A percentile compares a stretch with the other conserved stretches of the same genome.
Evolutionary conservation across 2,329 filamentous ascomycete species (phyloP).

Genomic region (Xylaria sp.): DNA sequence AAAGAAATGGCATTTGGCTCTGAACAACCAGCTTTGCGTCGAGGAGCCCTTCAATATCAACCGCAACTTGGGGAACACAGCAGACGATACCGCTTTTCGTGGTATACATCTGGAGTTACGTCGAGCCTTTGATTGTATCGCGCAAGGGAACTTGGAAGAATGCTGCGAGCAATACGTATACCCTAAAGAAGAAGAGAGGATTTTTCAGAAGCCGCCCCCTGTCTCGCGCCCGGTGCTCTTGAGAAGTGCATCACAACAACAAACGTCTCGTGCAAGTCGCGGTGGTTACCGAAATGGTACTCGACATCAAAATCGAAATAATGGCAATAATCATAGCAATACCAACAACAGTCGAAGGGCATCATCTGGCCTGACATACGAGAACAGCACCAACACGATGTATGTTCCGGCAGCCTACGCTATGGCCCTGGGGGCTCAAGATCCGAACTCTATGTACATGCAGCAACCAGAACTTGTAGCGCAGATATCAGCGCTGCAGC

Average conservation of each 20-base stretch:
- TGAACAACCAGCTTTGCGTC: conserved; percentile 89
- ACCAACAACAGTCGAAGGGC: conserved; percentile 56
- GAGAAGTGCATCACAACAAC: conserved; percentile 70
- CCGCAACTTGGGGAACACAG: conserved; percentile 94
- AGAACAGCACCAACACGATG: conserved; percentile 55
- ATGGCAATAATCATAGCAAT: conserved; percentile 53
- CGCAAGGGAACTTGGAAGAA: conserved; percentile 80
- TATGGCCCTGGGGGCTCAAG: conserved; percentile 57
- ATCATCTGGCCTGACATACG: conserved; percentile 65
- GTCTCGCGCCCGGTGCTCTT: conserved; percentile 67
- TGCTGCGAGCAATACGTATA: conserved; percentile 91
- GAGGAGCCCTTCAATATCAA: conserved; percentile 95
- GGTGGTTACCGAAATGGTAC: conserved; percentile 61
- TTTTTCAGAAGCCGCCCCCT: conserved; percentile 67
- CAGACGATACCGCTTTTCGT: conserved; percentile 92
- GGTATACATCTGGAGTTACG: conserved; percentile 91
- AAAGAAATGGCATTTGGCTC: conserved; percentile 85
- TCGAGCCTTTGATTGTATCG: conserved; percentile 85
- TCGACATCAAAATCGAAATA: conserved; percentile 55
- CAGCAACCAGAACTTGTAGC: conserved; percentile 55
- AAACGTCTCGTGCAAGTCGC: conserved; percentile 60
- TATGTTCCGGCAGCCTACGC: conserved; percentile 55
- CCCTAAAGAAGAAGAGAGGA: conserved; percentile 80
- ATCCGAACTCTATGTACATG: conserved; percentile 61
- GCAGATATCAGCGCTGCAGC: conserved; percentile 59